A percentile compares a stretch with the other conserved stretches of the same genome.
Conservation (phyloP, 352 stramenopile genomes). For the Globisporangium ultimum region DNA sequence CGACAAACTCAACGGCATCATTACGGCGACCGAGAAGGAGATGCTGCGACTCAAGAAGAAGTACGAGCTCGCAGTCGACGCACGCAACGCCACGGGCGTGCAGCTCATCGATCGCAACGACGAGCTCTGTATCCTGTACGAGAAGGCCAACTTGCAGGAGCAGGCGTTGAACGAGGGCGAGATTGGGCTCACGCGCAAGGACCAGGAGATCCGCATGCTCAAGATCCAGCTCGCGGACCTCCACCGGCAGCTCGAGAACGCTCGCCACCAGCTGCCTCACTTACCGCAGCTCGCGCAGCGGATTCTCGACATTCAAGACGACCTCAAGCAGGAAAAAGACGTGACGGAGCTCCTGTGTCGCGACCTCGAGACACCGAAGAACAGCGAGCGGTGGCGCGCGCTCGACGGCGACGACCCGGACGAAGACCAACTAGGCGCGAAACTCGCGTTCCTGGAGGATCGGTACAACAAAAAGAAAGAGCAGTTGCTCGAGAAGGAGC, state of each 20-base stretch:
- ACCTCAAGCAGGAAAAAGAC: conserved; percentile 82
- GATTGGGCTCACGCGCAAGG: conserved; percentile 70
- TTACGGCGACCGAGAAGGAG: conserved; percentile 88
- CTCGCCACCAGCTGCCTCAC: conserved; percentile 66
- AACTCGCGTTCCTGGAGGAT: conserved; percentile 83
- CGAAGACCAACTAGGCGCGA: conserved; percentile 82
- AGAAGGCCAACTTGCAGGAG: conserved; percentile 91
- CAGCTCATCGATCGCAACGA: conserved; percentile 95
- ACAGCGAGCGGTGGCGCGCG: conserved; percentile 82
- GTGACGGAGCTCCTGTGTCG: conserved; percentile 87
- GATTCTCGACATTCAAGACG: conserved; percentile 75
- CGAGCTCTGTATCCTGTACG: conserved; percentile 94
- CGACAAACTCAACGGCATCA: conserved; percentile 93
- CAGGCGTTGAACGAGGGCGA: conserved; percentile 80
- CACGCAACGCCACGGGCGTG: conserved; percentile 86
- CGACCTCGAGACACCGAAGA: conserved; percentile 90
- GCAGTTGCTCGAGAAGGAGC: conserved; percentile 91
- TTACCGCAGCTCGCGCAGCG: conserved; percentile 78
- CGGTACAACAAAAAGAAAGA: conserved; percentile 91
- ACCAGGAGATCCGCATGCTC: conserved; percentile 82
- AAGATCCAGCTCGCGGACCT: conserved; percentile 70
- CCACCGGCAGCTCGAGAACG: conserved; percentile 70
- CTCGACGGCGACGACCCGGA: conserved; percentile 89
- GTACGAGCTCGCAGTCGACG: conserved; percentile 88
- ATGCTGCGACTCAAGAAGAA: conserved; percentile 92